Evolutionary conservation across 192 early-diverging fungal species (phyloP), one percentile per base, ranked within the genome.

Genomic region (Coemansia sp.): DNA sequence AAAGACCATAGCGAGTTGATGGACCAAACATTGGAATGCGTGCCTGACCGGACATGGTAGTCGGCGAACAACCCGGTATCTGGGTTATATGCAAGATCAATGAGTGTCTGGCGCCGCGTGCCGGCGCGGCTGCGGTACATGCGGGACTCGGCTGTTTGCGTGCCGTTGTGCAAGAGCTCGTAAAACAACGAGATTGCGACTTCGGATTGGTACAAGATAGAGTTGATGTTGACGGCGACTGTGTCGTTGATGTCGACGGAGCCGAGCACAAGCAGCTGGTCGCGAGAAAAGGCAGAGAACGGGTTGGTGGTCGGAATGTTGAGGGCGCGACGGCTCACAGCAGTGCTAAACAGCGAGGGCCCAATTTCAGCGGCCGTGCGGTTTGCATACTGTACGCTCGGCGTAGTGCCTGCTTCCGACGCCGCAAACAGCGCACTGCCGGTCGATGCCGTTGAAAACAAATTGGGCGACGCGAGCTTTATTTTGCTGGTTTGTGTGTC

Each of bases 221-320:
- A 78, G 78, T 91, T 91, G 23, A 91, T 81, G 37, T 89, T 87
- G 46, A 88, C 76, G 10, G 89, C 84, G 21, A 91, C 64, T 57
- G 88, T 79, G 42, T 66, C 61, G 53, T 78, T 71, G 21, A 88
- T 86, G 51, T 83, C 68, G 26, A 87, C 72, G 2, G 77, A 65
- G 8, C 74, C 72, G 38, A 91, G 70, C 10, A 78, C 58, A 6
- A 40, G 57, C 47, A 78, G 70, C 69, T 78, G 47, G 19, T 48
- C 11, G 62, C 57, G 36, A 17, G 65, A 69, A 21, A 72, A 78
- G 23, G 7, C 37, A 1, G 65, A 48, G 42, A 78, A 78, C 10
- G 69, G 75, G 37, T 78, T 78, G 25, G 47, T 25, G 15, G 50
- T 34, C 10, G 69, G 68, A 6, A 78, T 65, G 3, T 56, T 22